phyloP scores from a whole-genome alignment of 2,329 filamentous ascomycete genomes.

The Clarireedia hainanense region DNA sequence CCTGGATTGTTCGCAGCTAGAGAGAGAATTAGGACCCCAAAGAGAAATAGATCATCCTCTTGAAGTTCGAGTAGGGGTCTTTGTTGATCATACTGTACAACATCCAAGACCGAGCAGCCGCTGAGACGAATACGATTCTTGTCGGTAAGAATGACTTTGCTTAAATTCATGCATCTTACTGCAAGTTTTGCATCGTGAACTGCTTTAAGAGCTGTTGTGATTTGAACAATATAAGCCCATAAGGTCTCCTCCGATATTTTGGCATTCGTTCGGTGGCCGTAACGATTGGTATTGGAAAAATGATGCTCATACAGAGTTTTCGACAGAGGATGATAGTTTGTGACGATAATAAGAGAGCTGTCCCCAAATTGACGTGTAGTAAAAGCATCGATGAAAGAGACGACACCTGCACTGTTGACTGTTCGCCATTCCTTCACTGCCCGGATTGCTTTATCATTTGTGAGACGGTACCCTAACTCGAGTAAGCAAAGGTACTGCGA shows the following conservation, averaged over 20 bases:
- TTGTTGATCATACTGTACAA: constrained; percentile 71
- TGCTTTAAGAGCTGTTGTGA: constrained; percentile 77
- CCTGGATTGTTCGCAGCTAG: constrained; percentile 63
- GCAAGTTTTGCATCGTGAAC: constrained; percentile 79
- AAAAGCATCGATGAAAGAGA: constrained; percentile 85
- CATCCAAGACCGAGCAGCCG: constrained; percentile 82
- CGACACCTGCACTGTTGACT: constrained; percentile 72
- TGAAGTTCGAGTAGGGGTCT: constrained; percentile 69
- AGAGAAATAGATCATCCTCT: constrained; percentile 76
- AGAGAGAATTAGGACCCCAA: constrained; percentile 77
- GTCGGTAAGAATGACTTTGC: constrained; percentile 82
- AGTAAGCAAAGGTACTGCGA: constrained; percentile 6
- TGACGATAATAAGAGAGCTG: constrained; percentile 88
- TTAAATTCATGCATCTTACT: constrained; percentile 76
- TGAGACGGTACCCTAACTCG: constrained; percentile 65
- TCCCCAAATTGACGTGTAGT: constrained; percentile 90
- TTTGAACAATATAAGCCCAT: constrained; percentile 89
- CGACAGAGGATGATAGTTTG: constrained; percentile 84
- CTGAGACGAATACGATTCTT: constrained; percentile 85
- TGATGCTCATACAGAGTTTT: constrained; percentile 86
- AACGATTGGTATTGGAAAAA: constrained; percentile 37
- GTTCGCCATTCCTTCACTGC: constrained; percentile 85
- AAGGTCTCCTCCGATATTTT: constrained; percentile 63
- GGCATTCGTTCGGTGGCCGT: constrained; percentile 30
- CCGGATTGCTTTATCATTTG: constrained; percentile 81